Evolutionary conservation across 2,329 filamentous ascomycete species (phyloP), one percentile per base, ranked within the genome.

Genomic region (Aureobasidium sp.): DNA sequence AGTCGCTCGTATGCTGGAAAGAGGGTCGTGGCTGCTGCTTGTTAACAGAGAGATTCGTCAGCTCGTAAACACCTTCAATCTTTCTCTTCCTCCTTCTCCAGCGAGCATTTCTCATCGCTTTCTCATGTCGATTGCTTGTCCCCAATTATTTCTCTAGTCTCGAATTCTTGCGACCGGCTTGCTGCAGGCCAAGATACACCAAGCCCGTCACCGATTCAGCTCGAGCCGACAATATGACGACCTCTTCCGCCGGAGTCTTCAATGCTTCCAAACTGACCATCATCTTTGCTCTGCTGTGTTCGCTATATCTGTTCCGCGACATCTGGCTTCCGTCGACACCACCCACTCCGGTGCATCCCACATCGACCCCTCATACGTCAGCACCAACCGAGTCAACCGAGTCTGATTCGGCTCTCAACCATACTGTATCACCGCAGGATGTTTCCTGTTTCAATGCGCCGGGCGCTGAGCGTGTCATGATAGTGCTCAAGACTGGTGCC

Each of bases 401-500:
- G 4, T 12, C 21, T 12, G n/a, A 52, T 5, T 17, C 24, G 12
- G 29, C 32, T 27, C 22, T 25, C 12, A 32, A 44, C n/a, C 39
- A 52, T 6, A 35, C 27, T 24, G 8, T 16, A 5, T 11, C n/a
- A 34, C 6, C 10, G 7, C 30, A 44, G 17, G 25, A 27, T 17
- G 48, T 25, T 17, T 34, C 47, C 24, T 64, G 63, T 54, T 53
- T 41, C 11, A 53, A 56, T 40, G 51, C 63, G 14, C 61, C 61
- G 1, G 66, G 67, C 39, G 66, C 70, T 7, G 68, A 76, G 6
- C 70, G 81, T 57, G 65, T 83, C 49, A 74, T 82, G 60, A 71
- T 83, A 22, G 67, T 81, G 37, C 67, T 84, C 55, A 78, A 79
- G 61, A 83, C 80, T 0, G 80, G 79, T 47, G 78, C 79, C 12